Conservation (phyloP, 129 eudicot genomes). For the Apium graveolens region DNA sequence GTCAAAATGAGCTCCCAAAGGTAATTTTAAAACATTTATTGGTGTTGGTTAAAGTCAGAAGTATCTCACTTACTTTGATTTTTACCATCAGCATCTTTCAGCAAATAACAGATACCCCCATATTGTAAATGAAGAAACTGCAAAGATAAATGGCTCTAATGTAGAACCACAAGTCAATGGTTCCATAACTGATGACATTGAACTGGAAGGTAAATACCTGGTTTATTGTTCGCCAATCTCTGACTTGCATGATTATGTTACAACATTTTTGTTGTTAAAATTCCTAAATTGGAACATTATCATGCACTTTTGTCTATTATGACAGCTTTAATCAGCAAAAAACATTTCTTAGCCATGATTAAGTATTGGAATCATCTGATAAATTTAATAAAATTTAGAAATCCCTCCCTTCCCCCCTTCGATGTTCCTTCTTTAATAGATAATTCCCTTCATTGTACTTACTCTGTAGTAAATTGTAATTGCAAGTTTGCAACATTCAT, state of each 20-base stretch:
- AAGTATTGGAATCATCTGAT: background rate
- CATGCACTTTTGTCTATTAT: background rate
- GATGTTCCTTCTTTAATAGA: background rate
- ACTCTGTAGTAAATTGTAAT: background rate
- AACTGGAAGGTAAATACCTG: slow-evolving; percentile 54
- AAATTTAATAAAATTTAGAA: background rate
- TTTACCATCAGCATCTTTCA: slow-evolving; percentile 48
- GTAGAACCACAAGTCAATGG: slow-evolving; percentile 30
- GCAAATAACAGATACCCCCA: slow-evolving; percentile 63
- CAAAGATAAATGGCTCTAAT: slow-evolving; percentile 12
- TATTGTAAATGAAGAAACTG: slow-evolving; percentile 40
- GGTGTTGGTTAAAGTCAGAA: background rate
- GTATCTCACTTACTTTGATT: slow-evolving; percentile 19
- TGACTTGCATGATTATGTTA: background rate
- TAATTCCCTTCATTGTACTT: background rate
- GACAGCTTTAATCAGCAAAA: background rate
- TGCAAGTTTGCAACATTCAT: background rate
- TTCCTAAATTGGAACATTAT: background rate
- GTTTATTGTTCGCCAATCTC: background rate
- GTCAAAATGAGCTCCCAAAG: slow-evolving; percentile 64
- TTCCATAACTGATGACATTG: slow-evolving; percentile 29
- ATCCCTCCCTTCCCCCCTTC: background rate
- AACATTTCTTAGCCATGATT: background rate
- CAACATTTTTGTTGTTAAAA: background rate
- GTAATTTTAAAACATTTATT: slow-evolving; percentile 22